Evolutionary conservation across 192 early-diverging fungal species (phyloP).

Genomic region (Coemansia sp.): DNA sequence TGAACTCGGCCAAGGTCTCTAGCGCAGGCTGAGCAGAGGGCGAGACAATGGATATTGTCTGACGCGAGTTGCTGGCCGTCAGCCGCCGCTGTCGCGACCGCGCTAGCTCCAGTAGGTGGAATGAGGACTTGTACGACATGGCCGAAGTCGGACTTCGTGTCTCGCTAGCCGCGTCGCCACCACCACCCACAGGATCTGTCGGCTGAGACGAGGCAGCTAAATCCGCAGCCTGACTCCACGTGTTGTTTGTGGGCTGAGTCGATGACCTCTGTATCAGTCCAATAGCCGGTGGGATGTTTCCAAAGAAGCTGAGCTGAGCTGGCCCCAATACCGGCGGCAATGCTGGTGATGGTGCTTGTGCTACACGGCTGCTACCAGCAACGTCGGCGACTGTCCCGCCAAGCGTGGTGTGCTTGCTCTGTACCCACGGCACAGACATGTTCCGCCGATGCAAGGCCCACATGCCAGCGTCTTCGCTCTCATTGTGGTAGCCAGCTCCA

Average conservation of each 20-base stretch:
- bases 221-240: not conserved
- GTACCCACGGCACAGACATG: conserved; percentile 49
- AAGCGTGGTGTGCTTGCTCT: conserved; percentile 11
- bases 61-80: conserved; percentile 46
- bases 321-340: not conserved
- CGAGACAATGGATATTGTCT: conserved; percentile 14
- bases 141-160: conserved; percentile 29
- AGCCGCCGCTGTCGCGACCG: conserved; percentile 48
- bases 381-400: conserved; percentile 3
- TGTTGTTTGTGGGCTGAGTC: conserved; percentile 12
- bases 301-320: conserved; percentile 23
- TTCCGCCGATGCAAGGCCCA: conserved; percentile 35
- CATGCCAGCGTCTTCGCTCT: not conserved
- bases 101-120: conserved; percentile 49
- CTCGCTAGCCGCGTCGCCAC: conserved; percentile 11
- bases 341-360: not conserved
- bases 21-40: conserved; percentile 6
- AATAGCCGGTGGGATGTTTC: conserved; percentile 14
- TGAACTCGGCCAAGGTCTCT: conserved; percentile 6
- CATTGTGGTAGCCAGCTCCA: not conserved
- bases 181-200: not conserved
- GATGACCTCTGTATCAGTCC: conserved; percentile 9
- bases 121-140: conserved; percentile 56
- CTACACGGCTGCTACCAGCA: not conserved
- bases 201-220: conserved; percentile 1